phyloP scores from a whole-genome alignment of 495 filamentous ascomycete species.

The Hyaloscypha bicolor region DNA sequence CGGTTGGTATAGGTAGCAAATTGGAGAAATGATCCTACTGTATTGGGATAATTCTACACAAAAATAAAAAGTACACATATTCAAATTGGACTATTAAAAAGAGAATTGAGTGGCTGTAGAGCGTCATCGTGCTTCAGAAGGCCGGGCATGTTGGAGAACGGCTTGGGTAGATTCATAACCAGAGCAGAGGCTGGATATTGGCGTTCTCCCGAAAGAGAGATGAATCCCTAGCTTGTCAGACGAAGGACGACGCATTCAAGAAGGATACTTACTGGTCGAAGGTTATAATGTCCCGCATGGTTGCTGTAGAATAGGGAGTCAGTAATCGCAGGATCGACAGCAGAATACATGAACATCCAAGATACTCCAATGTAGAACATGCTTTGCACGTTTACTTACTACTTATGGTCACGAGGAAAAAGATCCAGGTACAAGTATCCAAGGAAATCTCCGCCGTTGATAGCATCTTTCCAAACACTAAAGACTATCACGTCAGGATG shows the following conservation, averaged over 20 bases:
- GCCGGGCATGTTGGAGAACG: constrained; percentile 67
- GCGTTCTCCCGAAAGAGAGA: constrained; percentile 46
- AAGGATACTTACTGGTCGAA: constrained; percentile 1
- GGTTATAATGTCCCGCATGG: constrained; percentile 38
- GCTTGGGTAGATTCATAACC: constrained; percentile 74
- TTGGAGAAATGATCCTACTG: background rate
- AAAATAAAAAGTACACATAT: background rate
- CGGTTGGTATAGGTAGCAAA: background rate
- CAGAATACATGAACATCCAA: too few species aligned
- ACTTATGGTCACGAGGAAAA: constrained; percentile 63
- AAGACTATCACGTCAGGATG: constrained; percentile 70
- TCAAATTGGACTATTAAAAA: background rate
- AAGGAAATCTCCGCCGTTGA: constrained; percentile 50
- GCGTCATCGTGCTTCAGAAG: constrained; percentile 74
- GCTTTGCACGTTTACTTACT: too few species aligned
- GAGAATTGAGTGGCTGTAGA: background rate
- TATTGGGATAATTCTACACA: background rate
- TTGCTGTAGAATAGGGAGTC: constrained; percentile 8
- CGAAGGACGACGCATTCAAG: too few species aligned
- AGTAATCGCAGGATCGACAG: too few species aligned
- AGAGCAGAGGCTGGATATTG: constrained; percentile 70
- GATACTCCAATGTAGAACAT: too few species aligned
- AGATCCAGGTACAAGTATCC: constrained; percentile 76
- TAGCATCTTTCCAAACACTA: constrained; percentile 65
- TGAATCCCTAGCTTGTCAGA: too few species aligned